These are phyloP conservation scores for Boletus eberwhitei DNA, from an alignment of 768 basidiomycete genomes.

Conservation along the genomic window DNA sequence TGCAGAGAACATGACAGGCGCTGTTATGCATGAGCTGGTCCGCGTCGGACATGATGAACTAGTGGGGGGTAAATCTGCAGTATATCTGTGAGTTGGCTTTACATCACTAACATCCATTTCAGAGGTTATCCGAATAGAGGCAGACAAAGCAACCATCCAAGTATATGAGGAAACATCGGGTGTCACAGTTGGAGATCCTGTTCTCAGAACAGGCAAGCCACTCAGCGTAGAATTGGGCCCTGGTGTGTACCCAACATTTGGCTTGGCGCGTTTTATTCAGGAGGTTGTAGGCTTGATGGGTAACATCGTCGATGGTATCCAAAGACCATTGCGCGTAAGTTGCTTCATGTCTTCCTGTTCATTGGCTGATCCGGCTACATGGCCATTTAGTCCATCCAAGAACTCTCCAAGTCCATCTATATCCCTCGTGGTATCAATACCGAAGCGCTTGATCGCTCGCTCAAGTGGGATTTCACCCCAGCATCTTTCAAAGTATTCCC, in stretches of 20 bases:
- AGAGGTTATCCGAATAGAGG: constrained; percentile 99
- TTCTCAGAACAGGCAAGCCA: constrained; percentile 95
- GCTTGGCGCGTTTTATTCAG: neutral
- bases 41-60: constrained; percentile 98
- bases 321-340: constrained; percentile 83
- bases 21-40: constrained; percentile 97
- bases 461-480: constrained; percentile 96
- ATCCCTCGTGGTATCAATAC: constrained; percentile 99
- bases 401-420: constrained; percentile 97
- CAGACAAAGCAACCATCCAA: constrained; percentile 97
- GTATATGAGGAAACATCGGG: constrained; percentile 99
- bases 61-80: constrained; percentile 72
- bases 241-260: constrained; percentile 47
- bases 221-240: constrained; percentile 97
- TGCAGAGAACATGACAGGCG: constrained; percentile 91
- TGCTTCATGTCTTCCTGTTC: neutral
- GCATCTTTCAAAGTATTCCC: constrained; percentile 62
- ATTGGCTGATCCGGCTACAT: constrained; percentile 1
- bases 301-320: constrained; percentile 99
- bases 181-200: constrained; percentile 98
- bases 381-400: constrained; percentile 74
- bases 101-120: constrained; percentile 14
- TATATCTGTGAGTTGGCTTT: neutral
- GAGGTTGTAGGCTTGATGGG: constrained; percentile 79
- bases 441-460: constrained; percentile 80